Conservation (phyloP, 257 asterid species). For the Marsdenia floribunda region DNA sequence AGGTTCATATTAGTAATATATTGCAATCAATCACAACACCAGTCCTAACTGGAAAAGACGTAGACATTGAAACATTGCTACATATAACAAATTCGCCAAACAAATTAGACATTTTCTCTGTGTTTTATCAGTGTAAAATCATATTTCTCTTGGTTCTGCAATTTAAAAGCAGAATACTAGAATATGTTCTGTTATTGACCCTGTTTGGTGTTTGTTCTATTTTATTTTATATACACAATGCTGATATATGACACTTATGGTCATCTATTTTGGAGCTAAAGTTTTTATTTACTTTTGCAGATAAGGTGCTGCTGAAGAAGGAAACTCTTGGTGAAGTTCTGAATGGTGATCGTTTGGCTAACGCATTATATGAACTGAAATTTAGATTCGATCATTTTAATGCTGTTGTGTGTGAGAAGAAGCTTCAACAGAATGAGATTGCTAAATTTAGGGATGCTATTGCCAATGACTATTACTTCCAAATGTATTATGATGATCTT, state of each 20-base stretch:
- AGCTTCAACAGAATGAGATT: slow-evolving; percentile 41
- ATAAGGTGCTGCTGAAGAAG: slow-evolving; percentile 47
- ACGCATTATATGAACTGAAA: slow-evolving; percentile 51
- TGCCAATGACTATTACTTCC: slow-evolving; percentile 60
- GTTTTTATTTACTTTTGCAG: slow-evolving; percentile 34
- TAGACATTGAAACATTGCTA: neutral
- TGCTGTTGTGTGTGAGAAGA: slow-evolving; percentile 55
- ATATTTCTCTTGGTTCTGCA: neutral
- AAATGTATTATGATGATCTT: slow-evolving; percentile 85
- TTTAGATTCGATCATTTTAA: slow-evolving; percentile 51
- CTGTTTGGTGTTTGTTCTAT: neutral
- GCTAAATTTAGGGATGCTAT: slow-evolving; percentile 62
- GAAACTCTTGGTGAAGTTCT: slow-evolving; percentile 74
- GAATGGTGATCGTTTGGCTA: slow-evolving; percentile 60
- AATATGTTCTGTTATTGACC: neutral
- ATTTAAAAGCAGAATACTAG: neutral
- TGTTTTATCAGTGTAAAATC: neutral
- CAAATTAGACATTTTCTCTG: neutral
- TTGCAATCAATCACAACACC: neutral
- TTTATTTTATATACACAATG: neutral
- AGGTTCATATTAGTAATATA: slow-evolving; percentile 18
- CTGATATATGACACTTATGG: neutral
- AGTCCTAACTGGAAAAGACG: neutral
- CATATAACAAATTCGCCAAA: neutral
- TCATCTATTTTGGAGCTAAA: slow-evolving; percentile 12